Evolutionary conservation across 2,329 filamentous ascomycete species (phyloP).

Genomic region (Aspergillus texensis): DNA sequence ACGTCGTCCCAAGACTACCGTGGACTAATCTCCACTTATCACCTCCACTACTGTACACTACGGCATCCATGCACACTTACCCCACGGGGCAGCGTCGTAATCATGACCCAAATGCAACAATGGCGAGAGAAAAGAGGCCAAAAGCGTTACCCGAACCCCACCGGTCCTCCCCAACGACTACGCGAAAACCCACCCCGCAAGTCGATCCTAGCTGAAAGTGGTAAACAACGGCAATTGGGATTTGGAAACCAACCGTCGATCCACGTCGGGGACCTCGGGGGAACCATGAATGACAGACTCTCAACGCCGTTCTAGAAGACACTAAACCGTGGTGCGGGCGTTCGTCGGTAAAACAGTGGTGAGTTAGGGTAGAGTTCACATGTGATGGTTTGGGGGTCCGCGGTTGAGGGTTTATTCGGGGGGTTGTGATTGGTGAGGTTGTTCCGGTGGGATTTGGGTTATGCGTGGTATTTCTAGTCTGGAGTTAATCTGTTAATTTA

Average conservation of each 20-base stretch:
- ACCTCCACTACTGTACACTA: background rate
- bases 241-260: background rate
- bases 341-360: background rate
- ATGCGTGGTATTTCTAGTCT: too few species aligned
- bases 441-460: background rate
- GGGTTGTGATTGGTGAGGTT: background rate
- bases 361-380: background rate
- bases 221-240: background rate
- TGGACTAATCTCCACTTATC: too few species aligned
- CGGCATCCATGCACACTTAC: background rate
- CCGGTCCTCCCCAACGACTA: background rate
- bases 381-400: background rate
- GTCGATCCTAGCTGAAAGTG: background rate
- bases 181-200: background rate
- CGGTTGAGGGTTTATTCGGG: background rate
- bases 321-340: background rate
- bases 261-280: background rate
- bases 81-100: conserved; percentile 1
- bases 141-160: background rate
- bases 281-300: background rate
- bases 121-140: background rate
- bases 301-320: background rate
- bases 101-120: background rate
- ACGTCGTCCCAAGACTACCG: too few species aligned
- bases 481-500: too few species aligned